Evolutionary conservation across 2,329 filamentous ascomycete species (phyloP).

Genomic region (Ilyonectria mors-panacis): DNA sequence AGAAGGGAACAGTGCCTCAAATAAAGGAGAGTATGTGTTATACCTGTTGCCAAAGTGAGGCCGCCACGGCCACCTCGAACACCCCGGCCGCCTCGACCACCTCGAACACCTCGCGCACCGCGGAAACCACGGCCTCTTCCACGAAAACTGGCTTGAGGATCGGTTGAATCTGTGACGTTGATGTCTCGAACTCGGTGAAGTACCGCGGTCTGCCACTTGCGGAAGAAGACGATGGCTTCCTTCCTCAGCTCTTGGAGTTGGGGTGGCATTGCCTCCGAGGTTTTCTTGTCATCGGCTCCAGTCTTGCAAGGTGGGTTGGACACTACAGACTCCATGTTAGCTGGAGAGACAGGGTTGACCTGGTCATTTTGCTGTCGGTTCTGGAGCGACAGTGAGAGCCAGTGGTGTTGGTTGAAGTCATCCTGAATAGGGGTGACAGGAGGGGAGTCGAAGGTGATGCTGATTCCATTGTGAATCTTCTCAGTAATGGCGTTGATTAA

Average conservation of each 20-base stretch:
- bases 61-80: conserved; percentile 50
- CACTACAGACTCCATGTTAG: conserved; percentile 15
- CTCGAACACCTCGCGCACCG: conserved; percentile 45
- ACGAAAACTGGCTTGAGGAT: conserved; percentile 44
- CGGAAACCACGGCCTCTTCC: conserved; percentile 55
- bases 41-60: conserved; percentile 56
- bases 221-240: conserved; percentile 79
- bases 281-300: conserved; percentile 51
- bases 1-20: background rate
- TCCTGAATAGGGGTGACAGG: conserved; percentile 51
- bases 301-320: conserved; percentile 46
- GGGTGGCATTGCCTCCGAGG: conserved; percentile 56
- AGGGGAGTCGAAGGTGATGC: conserved; percentile 66
- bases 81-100: conserved; percentile 51
- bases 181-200: conserved; percentile 80
- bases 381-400: conserved; percentile 54
- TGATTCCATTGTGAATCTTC: conserved; percentile 67
- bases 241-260: conserved; percentile 77
- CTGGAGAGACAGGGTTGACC: conserved; percentile 19
- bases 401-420: conserved; percentile 52
- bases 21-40: conserved; percentile 25
- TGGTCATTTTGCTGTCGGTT: conserved; percentile 45
- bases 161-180: conserved; percentile 62
- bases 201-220: conserved; percentile 83
- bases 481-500: conserved; percentile 69